phyloP scores from a whole-genome alignment of 257 asterid species.

The Verbascum thapsus region DNA sequence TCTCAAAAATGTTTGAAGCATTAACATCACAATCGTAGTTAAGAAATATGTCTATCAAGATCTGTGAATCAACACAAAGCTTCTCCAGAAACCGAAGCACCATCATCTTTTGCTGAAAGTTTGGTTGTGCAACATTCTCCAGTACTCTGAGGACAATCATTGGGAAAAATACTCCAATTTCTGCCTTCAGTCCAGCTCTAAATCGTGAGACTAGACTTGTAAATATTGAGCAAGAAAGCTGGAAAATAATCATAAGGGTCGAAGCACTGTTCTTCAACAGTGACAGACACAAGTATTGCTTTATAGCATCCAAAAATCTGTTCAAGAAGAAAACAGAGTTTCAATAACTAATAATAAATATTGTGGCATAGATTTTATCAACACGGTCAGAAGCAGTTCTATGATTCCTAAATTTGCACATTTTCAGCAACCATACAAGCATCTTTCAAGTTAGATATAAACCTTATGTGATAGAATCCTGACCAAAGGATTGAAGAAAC shows the following conservation, averaged over 20 bases:
- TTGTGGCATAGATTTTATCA: too few species aligned
- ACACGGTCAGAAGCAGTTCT: too few species aligned
- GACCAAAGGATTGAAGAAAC: too few species aligned
- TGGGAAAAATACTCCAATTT: constrained; percentile 98
- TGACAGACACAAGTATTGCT: constrained; percentile 94
- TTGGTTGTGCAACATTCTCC: constrained; percentile 94
- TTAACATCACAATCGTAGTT: constrained; percentile 99
- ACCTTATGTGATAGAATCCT: too few species aligned
- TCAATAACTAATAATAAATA: too few species aligned
- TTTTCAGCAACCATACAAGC: too few species aligned
- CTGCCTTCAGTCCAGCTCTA: constrained; percentile 97
- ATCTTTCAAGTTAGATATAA: too few species aligned
- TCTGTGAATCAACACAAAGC: constrained; percentile 91
- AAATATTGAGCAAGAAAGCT: constrained; percentile 99
- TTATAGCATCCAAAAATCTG: constrained; percentile 97
- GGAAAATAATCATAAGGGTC: constrained; percentile 89
- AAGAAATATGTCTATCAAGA: constrained; percentile 94
- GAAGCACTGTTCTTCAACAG: constrained; percentile 97
- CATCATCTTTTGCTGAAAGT: constrained; percentile 97
- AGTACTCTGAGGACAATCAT: constrained; percentile 94
- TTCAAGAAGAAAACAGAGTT: constrained; percentile 28
- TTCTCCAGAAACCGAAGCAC: constrained; percentile 95
- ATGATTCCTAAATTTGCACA: too few species aligned
- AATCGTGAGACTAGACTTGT: constrained; percentile 91
- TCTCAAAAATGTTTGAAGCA: constrained; percentile 97